Base-by-base conservation (phyloP, 805 yeast species). In the Hermanozyma aechmeae region DNA sequence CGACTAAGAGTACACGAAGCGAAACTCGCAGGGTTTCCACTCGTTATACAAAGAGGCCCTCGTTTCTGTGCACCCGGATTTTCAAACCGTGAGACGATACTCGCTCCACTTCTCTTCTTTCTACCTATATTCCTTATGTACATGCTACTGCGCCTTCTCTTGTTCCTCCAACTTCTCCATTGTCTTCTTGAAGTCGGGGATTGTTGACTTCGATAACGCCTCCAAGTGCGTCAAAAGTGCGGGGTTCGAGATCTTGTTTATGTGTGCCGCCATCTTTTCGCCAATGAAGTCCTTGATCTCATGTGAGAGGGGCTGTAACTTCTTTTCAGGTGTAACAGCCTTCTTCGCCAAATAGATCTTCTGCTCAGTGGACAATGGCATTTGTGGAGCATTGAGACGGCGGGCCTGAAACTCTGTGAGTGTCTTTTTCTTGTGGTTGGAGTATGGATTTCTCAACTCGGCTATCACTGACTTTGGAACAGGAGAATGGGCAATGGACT, bases 401-500 rank as follows among this genome's bases (percentile, higher is more conserved):
- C 73, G 70, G 24, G 79, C 68, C 43, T 82, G 86, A 22, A 66
- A 55, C 38, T 68, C 76, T 8, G 77, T 66, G 35, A 86, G 59
- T 23, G 44, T 32, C 31, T 56, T 53, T 43, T 68, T 67, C 38
- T 73, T 77, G 57, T 80, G 70, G 51, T 75, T 73, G 38, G 87
- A 77, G 45, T 76, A 57, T 29, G 85, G 83, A 56, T 84, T 81
- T 57, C 95, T 77, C 38, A 87, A 67, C 33, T 83, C 75, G 34
- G 56, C 51, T 37, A 80, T 53, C 12, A 82, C 83, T 16, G 61
- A 80, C 12, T 50, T 43, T 15, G 96, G 96, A 22, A 83, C 58
- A 14, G 86, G 85, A 13, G 78, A 61, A 36, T 65, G 69, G 14
- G 76, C 74, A 5, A 83, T 56, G 13, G 82, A 68, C 33, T 76